A percentile compares a stretch with the other conserved stretches of the same genome.
These are phyloP conservation scores for Scedosporium apiospermum DNA, from an alignment of 2,329 filamentous ascomycete genomes.

Conservation along the genomic window DNA sequence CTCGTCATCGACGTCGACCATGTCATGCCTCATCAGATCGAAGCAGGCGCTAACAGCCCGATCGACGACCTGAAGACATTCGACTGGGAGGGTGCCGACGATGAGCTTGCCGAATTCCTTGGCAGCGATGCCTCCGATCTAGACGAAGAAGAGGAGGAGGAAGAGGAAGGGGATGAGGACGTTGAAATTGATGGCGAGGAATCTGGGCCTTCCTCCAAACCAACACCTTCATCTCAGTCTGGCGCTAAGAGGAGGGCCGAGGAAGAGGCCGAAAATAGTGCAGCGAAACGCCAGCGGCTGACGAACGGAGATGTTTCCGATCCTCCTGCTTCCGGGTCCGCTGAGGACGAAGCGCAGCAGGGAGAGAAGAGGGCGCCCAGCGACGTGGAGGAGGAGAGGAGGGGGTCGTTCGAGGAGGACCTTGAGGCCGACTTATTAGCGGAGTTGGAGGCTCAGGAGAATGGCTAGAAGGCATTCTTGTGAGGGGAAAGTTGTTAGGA, in stretches of 20 bases:
- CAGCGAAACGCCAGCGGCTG: slow-evolving; percentile 42
- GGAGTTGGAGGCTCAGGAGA: slow-evolving; percentile 36
- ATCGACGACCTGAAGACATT: slow-evolving; percentile 48
- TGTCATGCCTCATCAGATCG: slow-evolving; percentile 36
- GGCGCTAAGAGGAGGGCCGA: slow-evolving; percentile 18
- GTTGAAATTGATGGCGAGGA: slow-evolving; percentile 13
- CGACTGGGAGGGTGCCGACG: slow-evolving; percentile 55
- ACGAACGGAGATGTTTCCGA: slow-evolving; percentile 15
- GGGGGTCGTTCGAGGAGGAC: slow-evolving; percentile 15
- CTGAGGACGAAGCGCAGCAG: slow-evolving; percentile 17
- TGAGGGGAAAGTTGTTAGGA: neutral
- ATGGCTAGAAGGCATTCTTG: slow-evolving; percentile 1
- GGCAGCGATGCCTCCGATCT: slow-evolving; percentile 43
- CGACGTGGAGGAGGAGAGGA: slow-evolving; percentile 30
- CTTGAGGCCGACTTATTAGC: slow-evolving; percentile 30
- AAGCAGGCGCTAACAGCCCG: slow-evolving; percentile 35
- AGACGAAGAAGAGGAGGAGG: slow-evolving; percentile 23
- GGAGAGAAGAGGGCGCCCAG: slow-evolving; percentile 27
- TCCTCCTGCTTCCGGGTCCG: slow-evolving; percentile 20
- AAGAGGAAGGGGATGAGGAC: slow-evolving; percentile 13
- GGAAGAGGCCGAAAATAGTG: slow-evolving; percentile 20
- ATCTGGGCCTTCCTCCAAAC: slow-evolving; percentile 1
- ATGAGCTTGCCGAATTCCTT: slow-evolving; percentile 69
- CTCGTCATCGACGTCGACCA: slow-evolving; percentile 6
- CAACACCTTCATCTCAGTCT: slow-evolving; percentile 14